Evolutionary conservation across 2,329 filamentous ascomycete genomes (phyloP).

Genomic region (Stagonosporopsis vannaccii): DNA sequence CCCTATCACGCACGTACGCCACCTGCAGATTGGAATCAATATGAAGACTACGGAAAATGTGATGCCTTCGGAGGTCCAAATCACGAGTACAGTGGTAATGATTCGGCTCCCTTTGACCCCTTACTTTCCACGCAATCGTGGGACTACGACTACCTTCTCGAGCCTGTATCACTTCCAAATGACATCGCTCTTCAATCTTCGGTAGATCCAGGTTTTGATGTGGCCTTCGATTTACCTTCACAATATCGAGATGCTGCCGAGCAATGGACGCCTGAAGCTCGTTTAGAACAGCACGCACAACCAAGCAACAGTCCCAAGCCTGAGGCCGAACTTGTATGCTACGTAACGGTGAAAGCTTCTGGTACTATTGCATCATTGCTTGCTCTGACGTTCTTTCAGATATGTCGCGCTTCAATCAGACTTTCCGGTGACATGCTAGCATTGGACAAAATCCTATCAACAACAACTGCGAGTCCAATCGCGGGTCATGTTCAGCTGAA

Average conservation of each 20-base stretch:
- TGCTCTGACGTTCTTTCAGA: slow-evolving; percentile 9
- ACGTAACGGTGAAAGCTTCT: neutral
- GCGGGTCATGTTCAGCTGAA: slow-evolving; percentile 27
- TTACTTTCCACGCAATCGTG: neutral
- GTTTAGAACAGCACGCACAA: neutral
- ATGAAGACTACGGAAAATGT: neutral
- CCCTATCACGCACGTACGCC: neutral
- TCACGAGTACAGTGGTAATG: neutral
- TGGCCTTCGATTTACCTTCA: neutral
- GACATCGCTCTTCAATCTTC: neutral
- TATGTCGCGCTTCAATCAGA: slow-evolving; percentile 27
- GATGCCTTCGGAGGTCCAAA: neutral
- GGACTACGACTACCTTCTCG: neutral
- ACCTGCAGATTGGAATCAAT: neutral
- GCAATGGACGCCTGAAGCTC: neutral
- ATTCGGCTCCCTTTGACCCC: neutral
- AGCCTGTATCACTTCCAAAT: neutral
- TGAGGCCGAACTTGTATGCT: neutral
- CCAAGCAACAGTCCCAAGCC: neutral
- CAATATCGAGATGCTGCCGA: neutral
- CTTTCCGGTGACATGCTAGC: slow-evolving; percentile 35
- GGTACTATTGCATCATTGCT: neutral
- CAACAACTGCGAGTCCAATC: slow-evolving; percentile 12
- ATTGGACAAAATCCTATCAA: slow-evolving; percentile 23
- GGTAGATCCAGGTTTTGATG: neutral